Evolutionary conservation across 1,284 basidiomycete genomes (phyloP).

Genomic region (Cryptococcus sp.): DNA sequence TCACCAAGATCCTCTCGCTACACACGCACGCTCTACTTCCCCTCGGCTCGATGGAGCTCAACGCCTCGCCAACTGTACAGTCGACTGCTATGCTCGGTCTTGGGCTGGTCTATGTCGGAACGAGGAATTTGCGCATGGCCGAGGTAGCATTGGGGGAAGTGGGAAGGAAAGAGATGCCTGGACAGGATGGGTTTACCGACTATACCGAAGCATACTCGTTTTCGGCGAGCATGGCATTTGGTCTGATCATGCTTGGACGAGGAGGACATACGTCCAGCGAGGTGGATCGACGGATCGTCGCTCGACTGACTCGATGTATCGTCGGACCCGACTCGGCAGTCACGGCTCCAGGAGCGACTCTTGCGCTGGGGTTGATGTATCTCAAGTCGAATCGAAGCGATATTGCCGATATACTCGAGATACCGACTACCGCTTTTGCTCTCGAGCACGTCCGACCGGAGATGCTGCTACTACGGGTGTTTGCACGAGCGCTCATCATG

Average conservation of each 20-base stretch:
- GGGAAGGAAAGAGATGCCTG: conserved; percentile 65
- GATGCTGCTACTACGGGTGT: conserved; percentile 72
- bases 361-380: conserved; percentile 89
- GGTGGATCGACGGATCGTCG: conserved; percentile 65
- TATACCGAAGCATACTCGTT: conserved; percentile 88
- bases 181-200: conserved; percentile 73
- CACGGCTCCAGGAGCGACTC: conserved; percentile 82
- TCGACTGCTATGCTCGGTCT: conserved; percentile 82
- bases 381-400: conserved; percentile 76
- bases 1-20: conserved; percentile 85
- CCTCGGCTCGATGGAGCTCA: conserved; percentile 76
- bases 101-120: conserved; percentile 84
- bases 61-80: conserved; percentile 83
- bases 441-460: conserved; percentile 84
- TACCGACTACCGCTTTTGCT: conserved; percentile 71
- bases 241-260: conserved; percentile 90
- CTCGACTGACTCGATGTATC: conserved; percentile 62
- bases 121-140: conserved; percentile 81
- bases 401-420: conserved; percentile 72
- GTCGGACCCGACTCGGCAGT: conserved; percentile 73
- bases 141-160: conserved; percentile 85
- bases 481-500: conserved; percentile 76
- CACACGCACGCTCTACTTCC: conserved; percentile 91
- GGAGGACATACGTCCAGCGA: conserved; percentile 54
- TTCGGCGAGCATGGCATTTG: conserved; percentile 81